These are phyloP conservation scores for Lepidopterella palustris DNA, from an alignment of 495 filamentous ascomycete genomes.

Conservation along the genomic window DNA sequence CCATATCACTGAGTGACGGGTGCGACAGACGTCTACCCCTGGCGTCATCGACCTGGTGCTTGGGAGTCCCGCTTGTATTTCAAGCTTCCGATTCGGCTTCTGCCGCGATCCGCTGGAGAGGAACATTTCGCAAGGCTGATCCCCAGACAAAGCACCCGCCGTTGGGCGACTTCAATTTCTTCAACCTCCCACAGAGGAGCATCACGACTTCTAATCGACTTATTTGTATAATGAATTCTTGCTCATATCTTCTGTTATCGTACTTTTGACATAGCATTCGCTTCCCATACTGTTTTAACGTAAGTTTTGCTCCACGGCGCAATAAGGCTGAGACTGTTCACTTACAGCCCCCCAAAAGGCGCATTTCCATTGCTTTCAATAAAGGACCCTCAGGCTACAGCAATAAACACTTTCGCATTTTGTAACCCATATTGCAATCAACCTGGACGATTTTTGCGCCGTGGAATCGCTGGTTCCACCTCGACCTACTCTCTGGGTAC, in stretches of 20 bases:
- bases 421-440: too few species aligned
- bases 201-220: neutral
- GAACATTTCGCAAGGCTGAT: neutral
- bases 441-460: too few species aligned
- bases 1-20: too few species aligned
- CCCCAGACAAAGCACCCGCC: neutral
- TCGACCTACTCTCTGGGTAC: too few species aligned
- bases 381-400: neutral
- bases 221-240: neutral
- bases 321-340: neutral
- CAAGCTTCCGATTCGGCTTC: neutral
- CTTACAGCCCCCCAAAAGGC: neutral
- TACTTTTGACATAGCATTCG: neutral
- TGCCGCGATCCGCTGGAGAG: neutral
- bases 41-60: neutral
- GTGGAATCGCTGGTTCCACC: too few species aligned
- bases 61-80: neutral
- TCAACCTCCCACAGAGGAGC: neutral
- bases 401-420: neutral
- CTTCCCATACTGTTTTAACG: neutral
- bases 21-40: neutral
- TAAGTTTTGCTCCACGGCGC: neutral
- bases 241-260: neutral
- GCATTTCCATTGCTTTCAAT: neutral
- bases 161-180: neutral